Evolutionary conservation across 495 filamentous ascomycete species (phyloP).

Genomic region (Immersiella caudata): DNA sequence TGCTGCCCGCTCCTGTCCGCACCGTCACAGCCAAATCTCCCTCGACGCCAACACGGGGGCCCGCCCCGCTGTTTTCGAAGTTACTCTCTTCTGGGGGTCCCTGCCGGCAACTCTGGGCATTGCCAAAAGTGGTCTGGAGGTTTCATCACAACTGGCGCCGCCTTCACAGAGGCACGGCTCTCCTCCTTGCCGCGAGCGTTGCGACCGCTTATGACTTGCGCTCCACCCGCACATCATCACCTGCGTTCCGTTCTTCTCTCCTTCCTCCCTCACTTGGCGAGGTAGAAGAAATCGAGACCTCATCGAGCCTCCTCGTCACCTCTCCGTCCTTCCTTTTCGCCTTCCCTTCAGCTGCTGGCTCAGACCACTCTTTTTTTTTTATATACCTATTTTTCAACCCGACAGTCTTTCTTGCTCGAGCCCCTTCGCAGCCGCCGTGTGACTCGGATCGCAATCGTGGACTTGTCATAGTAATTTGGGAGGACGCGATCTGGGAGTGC

Average conservation of each 20-base stretch:
- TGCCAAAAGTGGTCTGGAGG: conserved; percentile 36
- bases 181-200: conserved; percentile 20
- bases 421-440: conserved; percentile 4
- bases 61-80: conserved; percentile 9
- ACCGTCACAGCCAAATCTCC: conserved; percentile 18
- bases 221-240: conserved; percentile 45
- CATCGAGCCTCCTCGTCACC: conserved; percentile 44
- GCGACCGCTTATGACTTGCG: conserved; percentile 47
- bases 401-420: conserved; percentile 18
- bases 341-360: conserved; percentile 57
- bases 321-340: conserved; percentile 43
- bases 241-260: conserved; percentile 26
- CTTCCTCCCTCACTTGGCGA: conserved; percentile 34
- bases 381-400: conserved; percentile 32
- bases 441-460: conserved; percentile 21
- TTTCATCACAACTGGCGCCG: conserved; percentile 44
- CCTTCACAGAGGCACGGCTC: conserved; percentile 23
- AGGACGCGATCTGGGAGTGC: conserved; percentile 21
- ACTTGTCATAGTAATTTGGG: conserved; percentile 19
- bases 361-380: conserved; percentile 57
- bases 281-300: conserved; percentile 34
- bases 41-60: conserved; percentile 3
- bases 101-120: conserved; percentile 23
- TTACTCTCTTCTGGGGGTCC: neutral
- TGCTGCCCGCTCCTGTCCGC: neutral